Conservation (phyloP, 305 asterid genomes). For the Fraxinus paxiana region DNA sequence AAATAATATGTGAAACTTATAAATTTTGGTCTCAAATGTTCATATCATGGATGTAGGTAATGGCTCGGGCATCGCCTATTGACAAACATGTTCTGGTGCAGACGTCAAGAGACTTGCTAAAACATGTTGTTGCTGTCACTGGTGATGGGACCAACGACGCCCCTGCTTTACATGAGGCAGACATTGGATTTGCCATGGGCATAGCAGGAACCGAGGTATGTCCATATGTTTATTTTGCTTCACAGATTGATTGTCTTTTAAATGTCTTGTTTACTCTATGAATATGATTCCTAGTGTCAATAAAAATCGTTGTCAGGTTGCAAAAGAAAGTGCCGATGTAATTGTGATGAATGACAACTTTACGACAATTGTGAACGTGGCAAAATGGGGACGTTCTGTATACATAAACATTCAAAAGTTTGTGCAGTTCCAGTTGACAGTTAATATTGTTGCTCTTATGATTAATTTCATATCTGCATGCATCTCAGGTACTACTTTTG, state of each 20-base stretch:
- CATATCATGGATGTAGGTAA: constrained; percentile 51
- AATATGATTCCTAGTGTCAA: background rate
- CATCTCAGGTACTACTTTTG: constrained; percentile 47
- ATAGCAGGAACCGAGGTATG: constrained; percentile 95
- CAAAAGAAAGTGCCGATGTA: constrained; percentile 94
- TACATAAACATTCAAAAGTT: constrained; percentile 94
- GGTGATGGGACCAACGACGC: constrained; percentile 99
- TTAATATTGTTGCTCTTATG: constrained; percentile 87
- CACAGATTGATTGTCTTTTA: background rate
- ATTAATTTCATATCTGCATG: constrained; percentile 89
- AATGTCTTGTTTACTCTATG: background rate
- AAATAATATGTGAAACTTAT: background rate
- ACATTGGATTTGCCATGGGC: constrained; percentile 98
- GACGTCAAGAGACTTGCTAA: constrained; percentile 55
- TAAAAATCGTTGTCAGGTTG: constrained; percentile 54
- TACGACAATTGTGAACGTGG: constrained; percentile 83
- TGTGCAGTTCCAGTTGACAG: constrained; percentile 93
- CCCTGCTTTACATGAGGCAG: constrained; percentile 96
- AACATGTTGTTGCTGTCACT: constrained; percentile 91
- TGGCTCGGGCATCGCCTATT: constrained; percentile 93
- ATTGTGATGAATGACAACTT: constrained; percentile 91
- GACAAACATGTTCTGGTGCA: constrained; percentile 81
- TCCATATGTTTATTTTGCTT: background rate
- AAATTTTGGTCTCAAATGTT: constrained; percentile 13
- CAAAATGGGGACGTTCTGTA: constrained; percentile 95